Percentiles rank a stretch among this genome's conserved stretches.
phyloP scores from a whole-genome alignment of 2,329 filamentous ascomycete genomes.

The Penicillium sp. region DNA sequence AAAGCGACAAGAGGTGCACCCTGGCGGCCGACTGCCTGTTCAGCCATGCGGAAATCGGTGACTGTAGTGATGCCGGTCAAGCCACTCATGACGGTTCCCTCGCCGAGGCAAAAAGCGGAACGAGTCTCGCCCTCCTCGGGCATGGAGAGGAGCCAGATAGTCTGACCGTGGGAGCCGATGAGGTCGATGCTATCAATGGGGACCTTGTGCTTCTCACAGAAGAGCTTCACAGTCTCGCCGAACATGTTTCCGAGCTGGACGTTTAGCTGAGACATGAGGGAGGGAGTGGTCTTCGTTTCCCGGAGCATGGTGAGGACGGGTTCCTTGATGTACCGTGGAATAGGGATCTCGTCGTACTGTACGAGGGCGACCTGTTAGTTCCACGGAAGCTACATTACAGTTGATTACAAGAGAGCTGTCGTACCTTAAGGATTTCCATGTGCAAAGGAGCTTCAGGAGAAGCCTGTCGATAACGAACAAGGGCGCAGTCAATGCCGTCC shows the following conservation, averaged over 20 bases:
- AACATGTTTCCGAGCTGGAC: slow-evolving; percentile 61
- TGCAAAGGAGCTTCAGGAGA: slow-evolving; percentile 56
- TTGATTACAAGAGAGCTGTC: neutral
- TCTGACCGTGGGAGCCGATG: slow-evolving; percentile 61
- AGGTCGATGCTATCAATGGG: slow-evolving; percentile 53
- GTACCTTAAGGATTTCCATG: slow-evolving; percentile 53
- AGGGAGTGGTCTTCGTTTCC: slow-evolving; percentile 55
- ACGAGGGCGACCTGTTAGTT: slow-evolving; percentile 3
- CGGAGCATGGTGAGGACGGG: slow-evolving; percentile 60
- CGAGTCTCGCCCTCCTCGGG: slow-evolving; percentile 50
- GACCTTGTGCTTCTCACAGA: slow-evolving; percentile 51
- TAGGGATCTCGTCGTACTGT: slow-evolving; percentile 57
- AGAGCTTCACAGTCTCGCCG: slow-evolving; percentile 54
- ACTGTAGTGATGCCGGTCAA: slow-evolving; percentile 58
- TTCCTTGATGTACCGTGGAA: slow-evolving; percentile 57
- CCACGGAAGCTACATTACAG: neutral
- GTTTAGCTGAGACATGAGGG: slow-evolving; percentile 60
- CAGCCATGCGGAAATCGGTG: slow-evolving; percentile 59
- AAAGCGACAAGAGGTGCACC: slow-evolving; percentile 61
- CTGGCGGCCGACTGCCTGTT: slow-evolving; percentile 58
- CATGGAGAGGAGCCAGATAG: slow-evolving; percentile 59
- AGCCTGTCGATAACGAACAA: slow-evolving; percentile 59
- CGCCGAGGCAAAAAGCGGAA: slow-evolving; percentile 58
- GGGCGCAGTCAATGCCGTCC: slow-evolving; percentile 60
- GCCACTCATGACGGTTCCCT: slow-evolving; percentile 57